phyloP scores from a whole-genome alignment of 768 basidiomycete species.

The Boletus patriciae region DNA sequence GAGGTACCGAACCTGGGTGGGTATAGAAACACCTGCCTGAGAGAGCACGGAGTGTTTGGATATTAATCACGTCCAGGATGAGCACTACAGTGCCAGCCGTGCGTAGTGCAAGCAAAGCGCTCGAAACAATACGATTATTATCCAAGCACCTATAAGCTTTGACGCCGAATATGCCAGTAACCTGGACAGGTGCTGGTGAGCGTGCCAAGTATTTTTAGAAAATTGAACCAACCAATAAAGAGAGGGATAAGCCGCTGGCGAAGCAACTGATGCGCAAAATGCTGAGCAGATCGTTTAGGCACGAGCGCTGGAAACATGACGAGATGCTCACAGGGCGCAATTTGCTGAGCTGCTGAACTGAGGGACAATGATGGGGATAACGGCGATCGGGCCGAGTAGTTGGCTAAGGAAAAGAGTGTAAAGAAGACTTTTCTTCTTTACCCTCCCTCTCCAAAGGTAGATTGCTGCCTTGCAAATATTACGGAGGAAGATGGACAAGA shows the following conservation, averaged over 20 bases:
- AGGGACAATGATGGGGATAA: slow-evolving; percentile 46
- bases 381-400: slow-evolving; percentile 45
- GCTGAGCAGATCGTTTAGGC: slow-evolving; percentile 20
- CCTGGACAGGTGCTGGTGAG: slow-evolving; percentile 34
- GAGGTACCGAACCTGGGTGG: background rate
- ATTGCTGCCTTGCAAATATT: slow-evolving; percentile 31
- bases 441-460: slow-evolving; percentile 53
- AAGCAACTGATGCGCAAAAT: slow-evolving; percentile 35
- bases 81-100: slow-evolving; percentile 43
- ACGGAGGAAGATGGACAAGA: slow-evolving; percentile 6
- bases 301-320: background rate
- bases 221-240: slow-evolving; percentile 38
- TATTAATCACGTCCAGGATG: slow-evolving; percentile 41
- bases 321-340: background rate
- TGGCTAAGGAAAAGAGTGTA: slow-evolving; percentile 29
- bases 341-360: slow-evolving; percentile 38
- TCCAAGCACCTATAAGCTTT: slow-evolving; percentile 68
- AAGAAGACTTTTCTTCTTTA: slow-evolving; percentile 60
- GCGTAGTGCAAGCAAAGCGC: slow-evolving; percentile 44
- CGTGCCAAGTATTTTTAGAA: no score
- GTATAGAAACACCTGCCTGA: slow-evolving; percentile 39
- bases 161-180: slow-evolving; percentile 61
- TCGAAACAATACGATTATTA: slow-evolving; percentile 54
- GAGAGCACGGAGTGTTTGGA: slow-evolving; percentile 43
- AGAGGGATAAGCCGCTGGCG: slow-evolving; percentile 35